Evolutionary conservation across 805 yeast genomes (phyloP), one percentile per base, ranked within the genome.

Genomic region (Sungouiozyma ichnusensis): DNA sequence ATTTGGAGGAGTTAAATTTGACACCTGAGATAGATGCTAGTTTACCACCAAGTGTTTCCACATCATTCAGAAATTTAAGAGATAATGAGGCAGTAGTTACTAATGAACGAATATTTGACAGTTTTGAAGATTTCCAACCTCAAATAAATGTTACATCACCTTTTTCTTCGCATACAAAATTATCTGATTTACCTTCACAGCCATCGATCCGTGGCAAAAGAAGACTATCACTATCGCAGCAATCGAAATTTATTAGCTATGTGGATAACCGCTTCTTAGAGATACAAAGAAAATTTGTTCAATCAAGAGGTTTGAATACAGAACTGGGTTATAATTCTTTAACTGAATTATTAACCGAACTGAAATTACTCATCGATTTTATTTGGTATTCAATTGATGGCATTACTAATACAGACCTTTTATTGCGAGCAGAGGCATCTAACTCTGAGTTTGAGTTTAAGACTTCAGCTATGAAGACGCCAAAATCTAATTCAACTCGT

Each of bases 311-410:
- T 0, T 51, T 65, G 16, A 51, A 56, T 20, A 62, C 58, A 13
- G 60, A 52, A 19, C 41, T 47, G 16, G 65, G 63, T 2, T 63
- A 67, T 38, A 33, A 44, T 4, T 46, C 58, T 1, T 44, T 67
- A 9, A 38, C 48, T 1, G 61, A 67, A 3, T 56, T 79, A 5
- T 45, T 74, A 1, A 47, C 41, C 0, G 83, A 78, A 35, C 51
- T 80, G 19, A 65, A 66, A 33, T 58, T 64, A 6, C 56, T 81
- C 2, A 50, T 80, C 3, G 75, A 72, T 37, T 65, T 84, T 34
- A 60, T 83, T 4, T 79, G 85, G 85, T 72, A 70, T 42, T 77
- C 86, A 0, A 65, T 81, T 15, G 69, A 67, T 35, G 52, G 57
- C 13, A 45, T 52, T 0, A 53, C 66, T 11, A 56, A 58, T 19